Conservation (phyloP, 768 basidiomycete genomes). For the Naganishia onofrii region DNA sequence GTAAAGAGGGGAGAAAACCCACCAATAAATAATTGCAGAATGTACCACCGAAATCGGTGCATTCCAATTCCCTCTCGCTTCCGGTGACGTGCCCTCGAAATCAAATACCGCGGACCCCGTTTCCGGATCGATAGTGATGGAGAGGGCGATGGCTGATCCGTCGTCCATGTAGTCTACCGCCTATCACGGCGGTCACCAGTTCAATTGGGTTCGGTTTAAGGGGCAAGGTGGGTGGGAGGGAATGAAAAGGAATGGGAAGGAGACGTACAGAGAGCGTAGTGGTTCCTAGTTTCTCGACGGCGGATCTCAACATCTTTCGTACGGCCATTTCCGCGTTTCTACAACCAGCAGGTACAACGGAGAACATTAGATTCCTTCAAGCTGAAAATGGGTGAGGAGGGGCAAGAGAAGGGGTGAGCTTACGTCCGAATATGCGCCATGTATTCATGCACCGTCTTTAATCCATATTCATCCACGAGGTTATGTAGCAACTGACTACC, state of each 20-base stretch:
- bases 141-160: slow-evolving; percentile 55
- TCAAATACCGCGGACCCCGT: slow-evolving; percentile 78
- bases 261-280: slow-evolving; percentile 23
- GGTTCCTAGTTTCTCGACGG: slow-evolving; percentile 52
- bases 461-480: slow-evolving; percentile 80
- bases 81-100: slow-evolving; percentile 58
- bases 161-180: slow-evolving; percentile 67
- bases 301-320: slow-evolving; percentile 71
- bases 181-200: too few relatives aligned
- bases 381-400: too few relatives aligned
- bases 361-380: too few relatives aligned
- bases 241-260: slow-evolving; percentile 49
- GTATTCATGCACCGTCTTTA: slow-evolving; percentile 84
- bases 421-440: slow-evolving; percentile 63
- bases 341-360: slow-evolving; percentile 55
- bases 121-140: slow-evolving; percentile 70
- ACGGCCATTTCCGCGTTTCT: slow-evolving; percentile 84
- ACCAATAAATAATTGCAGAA: slow-evolving; percentile 47
- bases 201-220: too few relatives aligned
- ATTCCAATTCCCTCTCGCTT: slow-evolving; percentile 50
- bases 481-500: slow-evolving; percentile 80
- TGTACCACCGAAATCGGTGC: slow-evolving; percentile 59
- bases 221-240: too few relatives aligned
- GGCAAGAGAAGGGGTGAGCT: not conserved
- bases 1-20: not conserved